Evolutionary conservation across 176 grass and related monocot genomes (phyloP).

Genomic region (Oryza longistaminata): DNA sequence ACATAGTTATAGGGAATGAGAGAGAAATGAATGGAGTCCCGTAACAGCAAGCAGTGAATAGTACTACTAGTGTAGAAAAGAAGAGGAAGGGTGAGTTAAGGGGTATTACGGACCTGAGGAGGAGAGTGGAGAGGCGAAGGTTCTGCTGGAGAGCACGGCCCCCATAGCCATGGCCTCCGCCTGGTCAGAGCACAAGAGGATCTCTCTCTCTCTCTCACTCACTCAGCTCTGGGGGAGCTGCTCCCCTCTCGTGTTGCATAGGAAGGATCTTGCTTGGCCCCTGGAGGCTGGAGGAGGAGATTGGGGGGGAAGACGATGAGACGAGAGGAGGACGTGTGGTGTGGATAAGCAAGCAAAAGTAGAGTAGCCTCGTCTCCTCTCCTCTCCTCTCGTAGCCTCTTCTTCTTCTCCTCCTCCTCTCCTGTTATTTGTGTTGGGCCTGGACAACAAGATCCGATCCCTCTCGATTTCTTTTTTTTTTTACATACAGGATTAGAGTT

Average conservation of each 20-base stretch:
- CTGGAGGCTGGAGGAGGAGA: neutral
- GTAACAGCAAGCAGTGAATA: neutral
- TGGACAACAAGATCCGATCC: neutral
- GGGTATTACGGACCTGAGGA: constrained; percentile 32
- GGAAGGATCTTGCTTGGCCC: neutral
- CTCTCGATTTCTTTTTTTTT: neutral
- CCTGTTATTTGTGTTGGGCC: neutral
- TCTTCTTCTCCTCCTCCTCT: neutral
- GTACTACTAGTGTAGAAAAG: no score
- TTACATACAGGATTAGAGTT: no score
- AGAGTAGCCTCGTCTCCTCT: neutral
- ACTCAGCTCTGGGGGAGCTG: no score
- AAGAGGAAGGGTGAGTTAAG: neutral
- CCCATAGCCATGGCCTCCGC: constrained; percentile 56
- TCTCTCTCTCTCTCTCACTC: no score
- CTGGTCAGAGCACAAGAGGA: no score
- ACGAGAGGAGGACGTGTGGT: constrained; percentile 24
- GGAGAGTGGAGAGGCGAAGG: constrained; percentile 47
- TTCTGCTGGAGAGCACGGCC: constrained; percentile 52
- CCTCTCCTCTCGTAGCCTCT: neutral
- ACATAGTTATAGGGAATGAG: no score
- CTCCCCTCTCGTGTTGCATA: no score
- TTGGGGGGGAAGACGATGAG: neutral
- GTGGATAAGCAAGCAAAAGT: constrained; percentile 24
- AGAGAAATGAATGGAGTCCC: neutral